A percentile compares a stretch with the other conserved stretches of the same genome.
Conservation (phyloP, 1,139 yeast genomes). For the Nematodospora anomalae region DNA sequence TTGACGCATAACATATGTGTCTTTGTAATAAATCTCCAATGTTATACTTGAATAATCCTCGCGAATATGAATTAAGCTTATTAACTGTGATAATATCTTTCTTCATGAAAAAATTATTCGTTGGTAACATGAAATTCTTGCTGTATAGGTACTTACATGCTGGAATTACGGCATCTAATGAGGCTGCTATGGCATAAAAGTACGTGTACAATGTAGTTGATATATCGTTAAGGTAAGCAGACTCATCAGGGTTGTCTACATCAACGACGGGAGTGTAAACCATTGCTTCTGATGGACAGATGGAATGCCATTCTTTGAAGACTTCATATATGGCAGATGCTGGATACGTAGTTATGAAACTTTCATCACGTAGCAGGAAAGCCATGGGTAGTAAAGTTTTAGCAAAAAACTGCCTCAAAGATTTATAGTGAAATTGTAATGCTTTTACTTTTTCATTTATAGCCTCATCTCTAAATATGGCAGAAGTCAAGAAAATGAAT, state of each 20-base stretch:
- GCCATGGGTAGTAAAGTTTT: slow-evolving; percentile 16
- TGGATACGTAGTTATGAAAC: slow-evolving; percentile 21
- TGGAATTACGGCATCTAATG: slow-evolving; percentile 30
- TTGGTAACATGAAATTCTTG: slow-evolving; percentile 23
- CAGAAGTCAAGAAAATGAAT: slow-evolving; percentile 16
- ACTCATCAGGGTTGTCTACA: slow-evolving; percentile 11
- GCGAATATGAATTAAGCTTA: slow-evolving; percentile 15
- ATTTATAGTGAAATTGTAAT: slow-evolving; percentile 15
- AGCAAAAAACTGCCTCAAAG: slow-evolving; percentile 16
- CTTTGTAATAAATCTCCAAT: slow-evolving; percentile 23
- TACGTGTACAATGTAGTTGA: slow-evolving; percentile 26
- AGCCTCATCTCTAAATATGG: slow-evolving; percentile 5
- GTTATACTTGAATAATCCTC: slow-evolving; percentile 11
- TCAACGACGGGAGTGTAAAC: slow-evolving; percentile 2
- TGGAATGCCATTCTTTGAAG: slow-evolving; percentile 24
- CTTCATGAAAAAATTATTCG: slow-evolving; percentile 15
- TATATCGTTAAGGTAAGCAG: slow-evolving; percentile 19
- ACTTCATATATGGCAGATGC: slow-evolving; percentile 20
- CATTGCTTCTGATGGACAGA: slow-evolving; percentile 26
- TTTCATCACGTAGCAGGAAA: slow-evolving; percentile 17
- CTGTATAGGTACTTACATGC: slow-evolving; percentile 25
- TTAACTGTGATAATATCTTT: slow-evolving; percentile 17
- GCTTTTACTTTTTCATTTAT: slow-evolving; percentile 9
- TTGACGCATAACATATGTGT: slow-evolving; percentile 28
- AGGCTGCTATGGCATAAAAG: slow-evolving; percentile 25